A percentile compares a stretch with the other conserved stretches of the same genome.
Conservation (phyloP, 176 grass and related monocot genomes). For the Alloteropsis semialata region DNA sequence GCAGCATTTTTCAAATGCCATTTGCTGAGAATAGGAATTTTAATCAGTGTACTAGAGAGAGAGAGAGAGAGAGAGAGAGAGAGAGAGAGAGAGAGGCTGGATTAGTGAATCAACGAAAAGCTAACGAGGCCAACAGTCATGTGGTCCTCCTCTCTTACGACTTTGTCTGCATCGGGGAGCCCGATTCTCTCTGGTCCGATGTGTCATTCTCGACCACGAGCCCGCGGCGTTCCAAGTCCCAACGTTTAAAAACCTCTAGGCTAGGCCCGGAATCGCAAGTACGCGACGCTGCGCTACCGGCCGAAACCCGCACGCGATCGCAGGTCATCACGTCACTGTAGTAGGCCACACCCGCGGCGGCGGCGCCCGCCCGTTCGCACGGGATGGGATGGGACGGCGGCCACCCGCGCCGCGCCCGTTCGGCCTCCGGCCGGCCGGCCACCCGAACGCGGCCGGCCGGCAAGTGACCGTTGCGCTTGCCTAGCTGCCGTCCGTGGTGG, state of each 20-base stretch:
- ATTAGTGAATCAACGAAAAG: not conserved
- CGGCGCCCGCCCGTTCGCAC: not conserved
- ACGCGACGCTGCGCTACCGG: conserved; percentile 12
- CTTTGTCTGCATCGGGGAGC: conserved; percentile 11
- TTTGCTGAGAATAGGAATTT: not conserved
- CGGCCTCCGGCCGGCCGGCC: not conserved
- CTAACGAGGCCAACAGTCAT: not conserved
- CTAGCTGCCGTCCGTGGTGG: not conserved
- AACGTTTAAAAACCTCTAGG: conserved; percentile 31
- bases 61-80: too few species aligned
- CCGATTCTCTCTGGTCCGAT: not conserved
- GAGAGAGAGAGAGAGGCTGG: too few species aligned
- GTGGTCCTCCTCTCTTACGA: not conserved
- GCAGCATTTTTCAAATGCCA: not conserved
- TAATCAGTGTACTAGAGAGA: not conserved
- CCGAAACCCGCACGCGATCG: not conserved
- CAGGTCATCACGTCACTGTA: not conserved
- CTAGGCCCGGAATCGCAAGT: not conserved
- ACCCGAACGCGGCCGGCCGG: too few species aligned
- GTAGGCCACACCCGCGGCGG: not conserved
- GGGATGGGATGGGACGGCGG: too few species aligned
- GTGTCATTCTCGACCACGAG: conserved; percentile 28
- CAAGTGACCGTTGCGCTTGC: conserved; percentile 9
- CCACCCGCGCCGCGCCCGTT: not conserved
- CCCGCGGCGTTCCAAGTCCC: conserved; percentile 16